A percentile compares a stretch with the other conserved stretches of the same genome.
These are phyloP conservation scores for Trametes meyenii DNA, from an alignment of 768 basidiomycete genomes.

Conservation along the genomic window DNA sequence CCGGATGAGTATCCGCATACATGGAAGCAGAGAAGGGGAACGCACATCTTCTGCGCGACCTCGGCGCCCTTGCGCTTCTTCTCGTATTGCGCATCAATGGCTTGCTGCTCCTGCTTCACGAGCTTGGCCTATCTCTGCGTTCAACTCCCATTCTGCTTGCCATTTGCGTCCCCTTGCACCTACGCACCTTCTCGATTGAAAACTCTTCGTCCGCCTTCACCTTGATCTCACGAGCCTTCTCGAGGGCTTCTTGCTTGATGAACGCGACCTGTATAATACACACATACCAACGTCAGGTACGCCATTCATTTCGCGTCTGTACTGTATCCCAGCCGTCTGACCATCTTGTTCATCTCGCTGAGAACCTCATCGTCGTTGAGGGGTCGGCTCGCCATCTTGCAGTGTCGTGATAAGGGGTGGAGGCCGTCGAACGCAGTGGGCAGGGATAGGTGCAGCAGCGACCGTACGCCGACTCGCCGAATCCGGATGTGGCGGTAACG, in stretches of 20 bases:
- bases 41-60: constrained; percentile 95
- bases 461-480: constrained; percentile 13
- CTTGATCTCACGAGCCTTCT: constrained; percentile 95
- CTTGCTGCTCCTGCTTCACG: constrained; percentile 93
- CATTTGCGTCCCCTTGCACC: neutral
- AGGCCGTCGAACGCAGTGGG: neutral
- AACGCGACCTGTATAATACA: constrained; percentile 74
- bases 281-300: neutral
- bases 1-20: neutral
- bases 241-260: constrained; percentile 97
- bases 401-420: constrained; percentile 2
- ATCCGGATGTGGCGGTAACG: neutral
- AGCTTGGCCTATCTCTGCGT: constrained; percentile 78
- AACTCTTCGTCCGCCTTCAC: constrained; percentile 99
- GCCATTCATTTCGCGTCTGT: constrained; percentile 5
- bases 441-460: constrained; percentile 6
- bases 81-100: constrained; percentile 93
- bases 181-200: constrained; percentile 89
- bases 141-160: neutral
- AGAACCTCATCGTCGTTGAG: constrained; percentile 95
- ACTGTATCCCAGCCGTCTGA: constrained; percentile 37
- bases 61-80: constrained; percentile 96
- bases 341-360: constrained; percentile 99
- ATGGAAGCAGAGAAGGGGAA: neutral
- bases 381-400: constrained; percentile 69